Evolutionary conservation across 2,329 filamentous ascomycete species (phyloP).

Genomic region (Trichoderma guizhouense): DNA sequence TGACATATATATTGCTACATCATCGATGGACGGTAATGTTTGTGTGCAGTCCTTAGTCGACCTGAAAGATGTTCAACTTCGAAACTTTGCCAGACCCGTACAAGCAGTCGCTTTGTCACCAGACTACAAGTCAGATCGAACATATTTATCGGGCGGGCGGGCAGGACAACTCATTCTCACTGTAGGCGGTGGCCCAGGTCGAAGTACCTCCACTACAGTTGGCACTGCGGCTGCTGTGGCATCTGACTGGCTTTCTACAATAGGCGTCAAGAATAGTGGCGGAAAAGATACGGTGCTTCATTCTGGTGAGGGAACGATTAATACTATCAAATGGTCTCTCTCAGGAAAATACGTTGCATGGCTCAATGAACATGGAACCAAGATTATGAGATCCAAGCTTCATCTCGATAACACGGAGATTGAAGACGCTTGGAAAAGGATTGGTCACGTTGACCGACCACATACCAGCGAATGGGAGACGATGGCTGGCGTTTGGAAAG

Average conservation of each 20-base stretch:
- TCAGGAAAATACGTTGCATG: slow-evolving; percentile 91
- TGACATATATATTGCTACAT: slow-evolving; percentile 87
- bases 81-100: slow-evolving; percentile 90
- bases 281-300: slow-evolving; percentile 87
- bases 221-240: slow-evolving; percentile 78
- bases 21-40: slow-evolving; percentile 93
- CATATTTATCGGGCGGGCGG: slow-evolving; percentile 85
- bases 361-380: slow-evolving; percentile 96
- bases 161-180: slow-evolving; percentile 87
- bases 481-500: slow-evolving; percentile 95
- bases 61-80: slow-evolving; percentile 81
- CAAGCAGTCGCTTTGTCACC: slow-evolving; percentile 92
- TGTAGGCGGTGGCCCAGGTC: slow-evolving; percentile 71
- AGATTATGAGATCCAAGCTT: slow-evolving; percentile 90
- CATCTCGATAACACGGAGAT: slow-evolving; percentile 71
- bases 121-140: slow-evolving; percentile 84
- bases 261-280: slow-evolving; percentile 68
- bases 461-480: slow-evolving; percentile 88
- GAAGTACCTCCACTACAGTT: slow-evolving; percentile 83
- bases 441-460: slow-evolving; percentile 87
- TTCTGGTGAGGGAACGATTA: slow-evolving; percentile 87
- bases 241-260: slow-evolving; percentile 85
- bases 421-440: slow-evolving; percentile 89
- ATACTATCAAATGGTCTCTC: slow-evolving; percentile 88
- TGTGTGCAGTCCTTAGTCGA: slow-evolving; percentile 87